phyloP scores from a whole-genome alignment of 129 eudicot genomes.

The Helichrysum umbraculigerum region DNA sequence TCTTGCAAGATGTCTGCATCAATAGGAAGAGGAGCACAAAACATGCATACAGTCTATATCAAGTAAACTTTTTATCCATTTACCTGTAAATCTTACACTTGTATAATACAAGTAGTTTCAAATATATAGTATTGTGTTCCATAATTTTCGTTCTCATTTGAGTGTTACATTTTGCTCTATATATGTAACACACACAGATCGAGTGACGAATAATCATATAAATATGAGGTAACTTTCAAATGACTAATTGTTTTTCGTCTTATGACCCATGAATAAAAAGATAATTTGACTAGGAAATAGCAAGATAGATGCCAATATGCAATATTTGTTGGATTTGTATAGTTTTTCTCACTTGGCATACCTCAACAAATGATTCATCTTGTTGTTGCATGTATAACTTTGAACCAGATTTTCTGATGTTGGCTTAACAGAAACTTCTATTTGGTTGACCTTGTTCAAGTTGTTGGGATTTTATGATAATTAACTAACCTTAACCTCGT shows the following conservation, averaged over 20 bases:
- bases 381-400: neutral
- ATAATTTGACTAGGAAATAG: too few species aligned
- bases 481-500: neutral
- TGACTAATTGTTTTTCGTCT: too few species aligned
- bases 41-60: conserved; percentile 56
- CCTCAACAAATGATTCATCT: neutral
- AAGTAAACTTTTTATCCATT: conserved; percentile 45
- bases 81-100: neutral
- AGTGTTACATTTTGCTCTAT: neutral
- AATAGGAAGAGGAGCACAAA: conserved; percentile 80
- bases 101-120: neutral
- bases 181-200: neutral
- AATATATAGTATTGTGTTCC: neutral
- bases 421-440: neutral
- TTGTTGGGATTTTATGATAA: neutral
- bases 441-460: neutral
- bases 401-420: neutral
- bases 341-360: too few species aligned
- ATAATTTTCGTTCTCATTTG: neutral
- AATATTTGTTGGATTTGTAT: too few species aligned
- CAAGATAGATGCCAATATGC: too few species aligned
- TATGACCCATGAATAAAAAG: too few species aligned
- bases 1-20: conserved; percentile 55
- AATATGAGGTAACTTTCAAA: neutral
- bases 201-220: neutral